Percentiles rank a stretch among this genome's conserved stretches.
These are phyloP conservation scores for Vishniacozyma victoriae DNA, from an alignment of 768 basidiomycete species.

Conservation along the genomic window DNA sequence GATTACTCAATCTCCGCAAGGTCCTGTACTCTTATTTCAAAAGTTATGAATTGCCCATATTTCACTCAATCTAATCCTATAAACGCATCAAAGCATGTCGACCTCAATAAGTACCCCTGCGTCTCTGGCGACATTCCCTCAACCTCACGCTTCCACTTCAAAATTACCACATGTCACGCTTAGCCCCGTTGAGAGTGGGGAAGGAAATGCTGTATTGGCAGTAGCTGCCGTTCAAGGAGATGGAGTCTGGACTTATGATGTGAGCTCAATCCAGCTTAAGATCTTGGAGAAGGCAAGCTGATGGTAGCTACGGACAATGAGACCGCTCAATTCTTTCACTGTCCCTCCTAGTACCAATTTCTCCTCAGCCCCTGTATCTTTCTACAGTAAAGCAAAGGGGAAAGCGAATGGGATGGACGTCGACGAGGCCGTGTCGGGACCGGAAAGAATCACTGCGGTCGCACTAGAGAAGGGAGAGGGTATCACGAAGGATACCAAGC, in stretches of 20 bases:
- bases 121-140: slow-evolving; percentile 37
- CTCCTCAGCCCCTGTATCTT: slow-evolving; percentile 33
- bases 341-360: slow-evolving; percentile 40
- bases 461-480: slow-evolving; percentile 22
- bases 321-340: slow-evolving; percentile 43
- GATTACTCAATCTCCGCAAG: too few relatives aligned
- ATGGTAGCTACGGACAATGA: slow-evolving; percentile 27
- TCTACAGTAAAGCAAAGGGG: slow-evolving; percentile 6
- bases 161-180: slow-evolving; percentile 30
- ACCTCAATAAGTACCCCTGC: slow-evolving; percentile 34
- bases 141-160: slow-evolving; percentile 35
- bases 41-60: too few relatives aligned
- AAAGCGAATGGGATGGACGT: slow-evolving; percentile 19
- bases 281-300: not conserved
- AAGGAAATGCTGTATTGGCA: slow-evolving; percentile 18
- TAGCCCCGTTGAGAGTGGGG: slow-evolving; percentile 30
- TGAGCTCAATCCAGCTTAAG: slow-evolving; percentile 13
- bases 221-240: slow-evolving; percentile 45
- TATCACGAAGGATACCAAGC: slow-evolving; percentile 9
- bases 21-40: too few relatives aligned
- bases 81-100: too few relatives aligned
- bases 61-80: too few relatives aligned
- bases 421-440: not conserved
- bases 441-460: slow-evolving; percentile 16
- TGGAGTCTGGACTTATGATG: slow-evolving; percentile 47